Percentiles rank a stretch among this genome's conserved stretches.
Conservation (phyloP, 495 filamentous ascomycete genomes). For the Daldinia decipiens region DNA sequence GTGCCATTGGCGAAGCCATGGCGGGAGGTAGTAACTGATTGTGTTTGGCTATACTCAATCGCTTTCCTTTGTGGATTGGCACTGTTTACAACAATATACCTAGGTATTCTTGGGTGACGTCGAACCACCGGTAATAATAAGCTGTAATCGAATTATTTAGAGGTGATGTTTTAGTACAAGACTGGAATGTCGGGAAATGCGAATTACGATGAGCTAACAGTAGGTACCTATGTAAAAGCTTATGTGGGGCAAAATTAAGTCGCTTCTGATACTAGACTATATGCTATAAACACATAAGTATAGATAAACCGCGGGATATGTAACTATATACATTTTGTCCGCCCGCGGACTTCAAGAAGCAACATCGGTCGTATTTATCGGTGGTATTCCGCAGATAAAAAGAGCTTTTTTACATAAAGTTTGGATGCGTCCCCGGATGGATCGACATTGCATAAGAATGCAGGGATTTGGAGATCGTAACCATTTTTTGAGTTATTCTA, state of each 20-base stretch:
- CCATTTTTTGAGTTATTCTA: conserved; percentile 1
- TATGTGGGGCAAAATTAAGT: conserved; percentile 21
- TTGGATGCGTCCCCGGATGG: conserved; percentile 6
- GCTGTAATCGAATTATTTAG: background rate
- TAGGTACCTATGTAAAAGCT: conserved; percentile 10
- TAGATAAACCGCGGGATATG: conserved; percentile 22
- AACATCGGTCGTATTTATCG: conserved; percentile 6
- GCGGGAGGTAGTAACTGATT: background rate
- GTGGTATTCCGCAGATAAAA: conserved; percentile 1
- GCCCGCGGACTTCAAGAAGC: conserved; percentile 2
- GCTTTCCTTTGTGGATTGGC: background rate
- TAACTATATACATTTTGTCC: conserved; percentile 10
- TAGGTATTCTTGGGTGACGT: background rate
- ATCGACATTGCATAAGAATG: conserved; percentile 37
- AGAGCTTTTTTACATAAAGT: too few relatives aligned
- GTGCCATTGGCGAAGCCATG: conserved; percentile 22
- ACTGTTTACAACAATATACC: background rate
- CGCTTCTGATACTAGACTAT: background rate
- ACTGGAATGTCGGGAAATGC: conserved; percentile 7
- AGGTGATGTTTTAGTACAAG: conserved; percentile 1
- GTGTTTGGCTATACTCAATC: background rate
- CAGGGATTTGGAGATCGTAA: conserved; percentile 20
- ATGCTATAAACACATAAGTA: conserved; percentile 11
- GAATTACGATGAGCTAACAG: background rate
- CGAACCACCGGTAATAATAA: background rate